A percentile compares a stretch with the other conserved stretches of the same genome.
These are phyloP conservation scores for Bertia moriformis DNA, from an alignment of 2,329 filamentous ascomycete genomes.

Conservation along the genomic window DNA sequence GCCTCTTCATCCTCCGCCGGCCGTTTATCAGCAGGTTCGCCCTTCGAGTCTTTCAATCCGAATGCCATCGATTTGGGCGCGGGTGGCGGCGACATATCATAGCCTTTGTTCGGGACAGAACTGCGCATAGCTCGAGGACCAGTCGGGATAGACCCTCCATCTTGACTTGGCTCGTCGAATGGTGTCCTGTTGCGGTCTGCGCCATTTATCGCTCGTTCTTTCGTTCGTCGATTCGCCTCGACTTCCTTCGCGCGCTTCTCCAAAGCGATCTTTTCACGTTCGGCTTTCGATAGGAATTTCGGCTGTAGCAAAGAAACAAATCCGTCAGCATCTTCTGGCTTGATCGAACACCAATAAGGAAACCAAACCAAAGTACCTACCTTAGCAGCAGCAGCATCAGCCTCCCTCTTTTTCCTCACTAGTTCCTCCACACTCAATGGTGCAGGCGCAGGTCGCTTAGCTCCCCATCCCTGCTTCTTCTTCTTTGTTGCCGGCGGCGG, in stretches of 20 bases:
- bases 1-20: slow-evolving; percentile 54
- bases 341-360: too few relatives aligned
- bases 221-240: not conserved
- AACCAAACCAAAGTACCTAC: too few relatives aligned
- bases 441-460: slow-evolving; percentile 4
- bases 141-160: not conserved
- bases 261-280: not conserved
- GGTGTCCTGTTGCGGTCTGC: not conserved
- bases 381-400: slow-evolving; percentile 60
- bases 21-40: slow-evolving; percentile 19
- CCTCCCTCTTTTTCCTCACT: slow-evolving; percentile 70
- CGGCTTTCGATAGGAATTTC: slow-evolving; percentile 1
- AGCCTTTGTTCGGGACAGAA: not conserved
- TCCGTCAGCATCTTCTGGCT: not conserved
- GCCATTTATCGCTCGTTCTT: not conserved
- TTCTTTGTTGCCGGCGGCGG: slow-evolving; percentile 9
- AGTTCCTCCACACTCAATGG: slow-evolving; percentile 78
- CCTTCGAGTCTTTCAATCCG: slow-evolving; percentile 14
- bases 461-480: slow-evolving; percentile 1
- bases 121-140: slow-evolving; percentile 1
- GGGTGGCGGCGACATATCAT: not conserved
- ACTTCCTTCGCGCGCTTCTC: slow-evolving; percentile 1
- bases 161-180: not conserved
- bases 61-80: not conserved
- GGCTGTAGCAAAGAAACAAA: not conserved